Conservation (phyloP, 1,284 basidiomycete genomes). For the Puccinia horiana region DNA sequence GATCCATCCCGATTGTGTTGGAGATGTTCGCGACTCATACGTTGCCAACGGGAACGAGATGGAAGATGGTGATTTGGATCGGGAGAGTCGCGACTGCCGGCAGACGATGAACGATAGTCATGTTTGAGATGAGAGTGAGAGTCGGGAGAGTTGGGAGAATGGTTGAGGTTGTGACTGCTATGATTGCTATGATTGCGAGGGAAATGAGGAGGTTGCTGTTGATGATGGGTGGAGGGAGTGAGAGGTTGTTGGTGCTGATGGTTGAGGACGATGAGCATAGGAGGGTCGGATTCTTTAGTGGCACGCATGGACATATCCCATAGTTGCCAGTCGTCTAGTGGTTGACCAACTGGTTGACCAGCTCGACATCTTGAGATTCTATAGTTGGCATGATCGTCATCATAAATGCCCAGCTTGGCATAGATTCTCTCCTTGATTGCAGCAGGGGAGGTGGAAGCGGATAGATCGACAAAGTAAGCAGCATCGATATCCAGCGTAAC, state of each 20-base stretch:
- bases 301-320: slow-evolving; percentile 49
- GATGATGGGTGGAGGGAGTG: neutral
- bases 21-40: slow-evolving; percentile 5
- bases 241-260: slow-evolving; percentile 4
- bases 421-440: slow-evolving; percentile 50
- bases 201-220: neutral
- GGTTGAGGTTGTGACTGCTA: neutral
- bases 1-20: slow-evolving; percentile 27
- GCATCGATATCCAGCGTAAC: slow-evolving; percentile 48
- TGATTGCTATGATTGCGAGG: slow-evolving; percentile 2
- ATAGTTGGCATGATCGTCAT: slow-evolving; percentile 48
- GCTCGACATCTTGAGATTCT: slow-evolving; percentile 44
- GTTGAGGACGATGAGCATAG: slow-evolving; percentile 46
- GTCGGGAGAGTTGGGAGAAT: slow-evolving; percentile 48
- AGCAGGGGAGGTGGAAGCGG: slow-evolving; percentile 41
- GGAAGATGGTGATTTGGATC: slow-evolving; percentile 18
- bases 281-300: slow-evolving; percentile 45
- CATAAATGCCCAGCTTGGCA: slow-evolving; percentile 49
- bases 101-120: slow-evolving; percentile 17
- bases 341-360: slow-evolving; percentile 45
- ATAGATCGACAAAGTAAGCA: slow-evolving; percentile 49
- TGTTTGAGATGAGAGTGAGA: slow-evolving; percentile 17
- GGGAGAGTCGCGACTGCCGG: slow-evolving; percentile 40
- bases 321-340: slow-evolving; percentile 49
- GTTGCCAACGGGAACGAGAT: slow-evolving; percentile 40